Percentiles rank a stretch among this genome's conserved stretches.
Evolutionary conservation across 108 stramenopile genomes (phyloP).

Genomic region (Fragilariopsis cylindrus): DNA sequence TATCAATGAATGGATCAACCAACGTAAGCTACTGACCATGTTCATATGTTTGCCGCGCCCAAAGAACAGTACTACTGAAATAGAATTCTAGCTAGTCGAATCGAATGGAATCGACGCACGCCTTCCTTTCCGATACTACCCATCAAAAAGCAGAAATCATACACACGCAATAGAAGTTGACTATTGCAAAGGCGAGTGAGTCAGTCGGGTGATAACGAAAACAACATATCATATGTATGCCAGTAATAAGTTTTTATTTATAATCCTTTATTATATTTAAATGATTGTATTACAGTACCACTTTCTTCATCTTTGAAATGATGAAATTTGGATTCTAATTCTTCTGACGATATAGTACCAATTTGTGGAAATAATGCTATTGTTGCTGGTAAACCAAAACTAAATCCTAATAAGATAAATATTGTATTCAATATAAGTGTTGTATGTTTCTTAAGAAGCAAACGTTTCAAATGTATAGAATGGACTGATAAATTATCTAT

Average conservation of each 20-base stretch:
- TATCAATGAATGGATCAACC: no score
- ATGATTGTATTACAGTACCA: conserved; percentile 45
- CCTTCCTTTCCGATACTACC: no score
- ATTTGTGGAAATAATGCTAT: conserved; percentile 88
- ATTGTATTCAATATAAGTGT: conserved; percentile 67
- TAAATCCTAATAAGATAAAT: conserved; percentile 67
- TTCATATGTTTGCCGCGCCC: no score
- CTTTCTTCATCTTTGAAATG: conserved; percentile 36
- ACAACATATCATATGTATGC: neutral
- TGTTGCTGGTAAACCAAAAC: conserved; percentile 79
- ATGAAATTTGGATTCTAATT: conserved; percentile 67
- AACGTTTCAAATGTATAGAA: neutral
- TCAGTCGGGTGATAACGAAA: no score
- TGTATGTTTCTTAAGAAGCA: neutral
- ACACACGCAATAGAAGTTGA: no score
- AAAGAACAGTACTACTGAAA: no score
- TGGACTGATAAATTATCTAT: neutral
- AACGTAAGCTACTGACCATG: no score
- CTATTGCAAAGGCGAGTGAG: no score
- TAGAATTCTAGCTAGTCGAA: no score
- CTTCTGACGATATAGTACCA: conserved; percentile 50
- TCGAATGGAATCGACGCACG: no score
- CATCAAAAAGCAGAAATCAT: no score
- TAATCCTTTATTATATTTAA: conserved; percentile 77
- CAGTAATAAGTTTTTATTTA: conserved; percentile 1